Evolutionary conservation across 2,329 filamentous ascomycete genomes (phyloP), one percentile per base, ranked within the genome.

Genomic region (Fusarium sp.): DNA sequence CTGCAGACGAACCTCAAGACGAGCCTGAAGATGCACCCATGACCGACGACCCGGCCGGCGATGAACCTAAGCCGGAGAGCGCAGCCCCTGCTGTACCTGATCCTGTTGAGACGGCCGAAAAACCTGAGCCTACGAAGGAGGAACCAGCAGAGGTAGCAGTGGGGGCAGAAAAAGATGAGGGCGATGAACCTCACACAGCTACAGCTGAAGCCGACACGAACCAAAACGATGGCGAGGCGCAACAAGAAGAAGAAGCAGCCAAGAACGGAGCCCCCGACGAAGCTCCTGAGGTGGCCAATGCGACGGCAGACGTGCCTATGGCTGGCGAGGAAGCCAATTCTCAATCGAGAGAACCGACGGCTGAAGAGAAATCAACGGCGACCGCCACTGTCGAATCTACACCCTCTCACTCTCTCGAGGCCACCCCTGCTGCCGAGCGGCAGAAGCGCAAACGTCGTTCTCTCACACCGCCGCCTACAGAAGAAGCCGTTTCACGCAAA

Each of bases 381-480:
- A 50, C 57, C 30, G 30, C 66, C 47, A 44, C 62, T 27, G 56
- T 59, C 16, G 60, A 73, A 16, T 54, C 62, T 13, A 61, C 60
- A 7, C 51, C 62, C 12, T 44, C 57, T 12, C 60, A 58, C n/a
- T 60, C 62, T 13, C 64, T 62, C 23, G 60, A 65, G 41, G 59
- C 59, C 34, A 60, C 65, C 44, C 50, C 64, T 28, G 60, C 51
- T 40, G 62, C 69, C 11, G 64, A 75, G 70, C 82, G 82, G 41
- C 88, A 88, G 72, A 92, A 91, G 79, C 86, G 91, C 66, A 93
- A 92, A 78, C 88, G 90, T 72, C 86, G 90, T 72, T 93, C 90
- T 44, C 83, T 85, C 60, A 92, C 86, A 60, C 91, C 90, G 37
- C 82, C 86, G 18, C 87, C 87, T 9, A 85, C 83, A 10, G 80